Base-by-base conservation (phyloP, 495 filamentous ascomycete species). In the Hypoxylon intermedium region DNA sequence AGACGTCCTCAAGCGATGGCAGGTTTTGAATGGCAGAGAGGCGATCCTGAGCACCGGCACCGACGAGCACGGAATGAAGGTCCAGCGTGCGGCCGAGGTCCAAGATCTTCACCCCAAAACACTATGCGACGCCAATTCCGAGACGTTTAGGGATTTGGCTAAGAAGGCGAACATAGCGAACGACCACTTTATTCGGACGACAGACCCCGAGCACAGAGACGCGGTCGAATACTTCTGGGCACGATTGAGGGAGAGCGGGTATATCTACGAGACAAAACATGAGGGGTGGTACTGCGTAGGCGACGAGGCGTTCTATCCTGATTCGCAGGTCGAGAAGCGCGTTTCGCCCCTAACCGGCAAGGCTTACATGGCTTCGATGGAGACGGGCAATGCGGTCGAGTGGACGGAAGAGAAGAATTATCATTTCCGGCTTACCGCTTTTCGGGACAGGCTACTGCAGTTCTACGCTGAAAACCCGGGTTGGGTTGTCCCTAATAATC, bases 51-150 rank as follows among this genome's bases (percentile, higher is more conserved):
- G 87, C 67, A 98, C 95, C 0, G 94, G 94, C 23, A 97, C 92
- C n/a, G 94, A 98, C 72, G 94, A 98, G 70, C 93, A 98, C 71
- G 94, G 94, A 13, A 92, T 96, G 86, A 98, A 98, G 83, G 88
- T 98, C 45, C 94, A 98, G 72, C 87, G 85, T 72, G 94, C 94
- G 0, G 90, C 94, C 3, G 75, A 77, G 12, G 74, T 81, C 62
- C 85, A 88, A 6, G 82, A 82, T 9, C 65, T 75, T 11, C 67
- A 69, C 0, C 82, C 84, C 2, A 79, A 79, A 58, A 68, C 73
- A 28, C 79, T 85, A 43, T 86, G 84, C 68, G 82, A 91, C 71
- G 70, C 75, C 38, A 87, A 82, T 19, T 81, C 89, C 7, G 79
- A 82, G 46, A 79, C 80, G 36, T 92, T 92, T 69, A 63, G 88